These are phyloP conservation scores for Diaporthe australafricana DNA, from an alignment of 2,329 filamentous ascomycete genomes.

Conservation along the genomic window DNA sequence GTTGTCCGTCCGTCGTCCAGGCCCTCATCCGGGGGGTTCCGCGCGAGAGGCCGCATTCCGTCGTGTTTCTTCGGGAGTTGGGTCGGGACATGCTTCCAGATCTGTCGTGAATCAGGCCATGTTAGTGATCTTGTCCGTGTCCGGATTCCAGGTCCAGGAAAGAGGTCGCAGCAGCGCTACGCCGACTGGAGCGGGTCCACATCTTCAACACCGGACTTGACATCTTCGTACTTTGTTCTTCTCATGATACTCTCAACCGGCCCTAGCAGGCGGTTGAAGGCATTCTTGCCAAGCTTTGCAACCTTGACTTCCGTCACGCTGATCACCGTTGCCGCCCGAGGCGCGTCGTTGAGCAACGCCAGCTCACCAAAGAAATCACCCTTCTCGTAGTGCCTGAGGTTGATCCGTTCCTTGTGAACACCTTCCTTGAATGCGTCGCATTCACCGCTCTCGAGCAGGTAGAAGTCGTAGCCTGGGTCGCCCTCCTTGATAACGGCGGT, in stretches of 20 bases:
- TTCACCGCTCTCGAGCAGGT: conserved; percentile 87
- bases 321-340: conserved; percentile 89
- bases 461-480: conserved; percentile 92
- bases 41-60: conserved; percentile 32
- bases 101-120: conserved; percentile 34
- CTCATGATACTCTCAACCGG: conserved; percentile 96
- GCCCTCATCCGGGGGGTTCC: conserved; percentile 29
- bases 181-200: conserved; percentile 71
- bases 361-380: conserved; percentile 98
- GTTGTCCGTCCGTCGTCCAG: conserved; percentile 36
- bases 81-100: conserved; percentile 31
- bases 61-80: conserved; percentile 32
- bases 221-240: conserved; percentile 73
- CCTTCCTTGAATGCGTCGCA: conserved; percentile 89
- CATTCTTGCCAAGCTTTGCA: conserved; percentile 90
- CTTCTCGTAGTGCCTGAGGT: conserved; percentile 86
- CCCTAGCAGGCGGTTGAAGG: conserved; percentile 92
- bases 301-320: conserved; percentile 91
- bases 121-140: conserved; percentile 33
- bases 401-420: conserved; percentile 58
- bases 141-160: conserved; percentile 34
- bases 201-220: conserved; percentile 72
- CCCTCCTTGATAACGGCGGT: conserved; percentile 91
- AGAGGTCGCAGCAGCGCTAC: conserved; percentile 36
- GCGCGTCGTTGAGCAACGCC: conserved; percentile 91